Base-by-base conservation (phyloP, 352 stramenopile genomes). In the Pythium insidiosum region DNA sequence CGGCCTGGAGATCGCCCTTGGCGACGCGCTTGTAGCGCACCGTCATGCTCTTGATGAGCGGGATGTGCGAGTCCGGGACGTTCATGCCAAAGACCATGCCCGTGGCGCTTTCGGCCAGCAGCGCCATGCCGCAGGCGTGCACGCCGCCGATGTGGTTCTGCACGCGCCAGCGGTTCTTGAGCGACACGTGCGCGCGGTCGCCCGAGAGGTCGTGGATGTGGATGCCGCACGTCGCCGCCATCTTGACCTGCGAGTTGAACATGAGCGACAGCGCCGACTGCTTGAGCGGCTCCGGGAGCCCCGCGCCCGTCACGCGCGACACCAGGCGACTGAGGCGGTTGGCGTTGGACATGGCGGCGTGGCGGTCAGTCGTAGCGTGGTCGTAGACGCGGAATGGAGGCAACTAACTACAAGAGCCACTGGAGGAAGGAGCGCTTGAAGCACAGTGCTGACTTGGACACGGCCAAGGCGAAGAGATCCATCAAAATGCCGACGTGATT, bases 91-190 rank as follows among this genome's bases (percentile, higher is more conserved):
- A 74, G 4, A 94, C 63, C 45, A 94, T 84, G 16, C 84, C 84
- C 18, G 74, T 90, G 3, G 84, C 77, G 1, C 70, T 87, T 59
- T 95, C 84, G 15, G 76, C 79, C 28, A 85, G 62, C 21, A 94
- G 63, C 31, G 77, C 81, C 82, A 95, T 95, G 43, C 73, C 73
- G 34, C 80, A 94, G 9, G 84, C 84, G 57, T 95, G 84, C 33
- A 95, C 61, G 21, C 77, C 72, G 5, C 80, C 77, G 40, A 95
- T 94, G 58, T 95, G 84, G 66, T 95, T 95, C 60, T 94, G 84
- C 22, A 94, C 75, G 42, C 73, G 68, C 44, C 62, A 47, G 29
- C 55, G 50, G 63, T 95, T 95, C 37, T 80, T 79, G 26, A 95
- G 61, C 16, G 54, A 58, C 19, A 92, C 64, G 20, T 68, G 52